Conservation (phyloP, 257 asterid species). For the Rehmannia glutinosa region DNA sequence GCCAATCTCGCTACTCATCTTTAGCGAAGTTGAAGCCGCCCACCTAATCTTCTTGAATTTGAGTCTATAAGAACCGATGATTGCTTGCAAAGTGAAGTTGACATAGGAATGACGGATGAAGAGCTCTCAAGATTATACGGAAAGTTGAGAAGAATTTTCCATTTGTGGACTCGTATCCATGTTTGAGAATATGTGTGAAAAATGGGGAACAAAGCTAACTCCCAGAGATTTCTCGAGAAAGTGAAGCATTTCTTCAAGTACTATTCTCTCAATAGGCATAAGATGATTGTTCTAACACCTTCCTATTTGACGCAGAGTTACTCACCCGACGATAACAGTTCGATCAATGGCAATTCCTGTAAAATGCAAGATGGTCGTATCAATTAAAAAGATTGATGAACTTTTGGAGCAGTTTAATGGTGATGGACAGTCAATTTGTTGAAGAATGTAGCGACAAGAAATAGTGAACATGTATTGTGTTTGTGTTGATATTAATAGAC, state of each 20-base stretch:
- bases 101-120: conserved; percentile 94
- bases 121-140: conserved; percentile 92
- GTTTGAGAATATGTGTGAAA: conserved; percentile 95
- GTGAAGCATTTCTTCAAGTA: conserved; percentile 91
- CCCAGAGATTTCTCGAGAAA: conserved; percentile 74
- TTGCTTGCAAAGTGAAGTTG: conserved; percentile 96
- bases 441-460: too few relatives aligned
- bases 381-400: conserved; percentile 70
- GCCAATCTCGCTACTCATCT: conserved; percentile 75
- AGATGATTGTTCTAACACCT: conserved; percentile 92
- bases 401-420: conserved; percentile 41
- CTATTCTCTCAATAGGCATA: conserved; percentile 90
- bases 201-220: conserved; percentile 76
- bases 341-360: conserved; percentile 65
- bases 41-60: conserved; percentile 91
- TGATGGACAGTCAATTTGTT: conserved; percentile 15
- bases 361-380: conserved; percentile 64
- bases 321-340: conserved; percentile 69
- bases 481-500: not conserved
- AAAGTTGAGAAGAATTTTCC: conserved; percentile 87
- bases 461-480: not conserved
- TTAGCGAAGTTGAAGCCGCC: conserved; percentile 90
- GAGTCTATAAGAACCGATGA: conserved; percentile 78
- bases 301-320: conserved; percentile 54
- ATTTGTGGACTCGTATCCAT: conserved; percentile 94